Evolutionary conservation across 1,284 basidiomycete genomes (phyloP).

Genomic region (Irpex rosettiformis): DNA sequence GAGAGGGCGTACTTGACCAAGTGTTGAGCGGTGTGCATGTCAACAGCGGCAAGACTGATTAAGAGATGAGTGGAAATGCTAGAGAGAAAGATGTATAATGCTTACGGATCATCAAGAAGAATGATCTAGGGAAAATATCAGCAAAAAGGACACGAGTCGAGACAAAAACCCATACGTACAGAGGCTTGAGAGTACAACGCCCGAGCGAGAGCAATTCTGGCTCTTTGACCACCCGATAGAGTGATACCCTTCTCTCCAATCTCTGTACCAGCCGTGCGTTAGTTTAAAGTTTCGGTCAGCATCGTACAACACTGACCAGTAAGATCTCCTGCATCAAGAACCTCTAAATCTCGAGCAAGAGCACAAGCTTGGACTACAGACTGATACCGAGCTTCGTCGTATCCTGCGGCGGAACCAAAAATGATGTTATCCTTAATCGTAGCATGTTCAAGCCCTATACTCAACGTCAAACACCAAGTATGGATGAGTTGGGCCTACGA

Average conservation of each 20-base stretch:
- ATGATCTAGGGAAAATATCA: constrained; percentile 50
- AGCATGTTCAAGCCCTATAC: constrained; percentile 64
- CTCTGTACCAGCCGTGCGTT: constrained; percentile 35
- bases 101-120: constrained; percentile 82
- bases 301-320: constrained; percentile 51
- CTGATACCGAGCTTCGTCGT: constrained; percentile 68
- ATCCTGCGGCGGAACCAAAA: constrained; percentile 67
- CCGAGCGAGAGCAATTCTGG: constrained; percentile 68
- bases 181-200: constrained; percentile 64
- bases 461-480: neutral
- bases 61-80: neutral
- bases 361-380: constrained; percentile 80
- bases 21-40: constrained; percentile 84
- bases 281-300: constrained; percentile 3
- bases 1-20: constrained; percentile 62
- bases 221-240: constrained; percentile 79
- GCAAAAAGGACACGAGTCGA: neutral
- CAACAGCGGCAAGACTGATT: constrained; percentile 76
- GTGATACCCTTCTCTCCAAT: constrained; percentile 81
- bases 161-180: constrained; percentile 29
- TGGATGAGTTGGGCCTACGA: neutral
- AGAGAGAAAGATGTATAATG: constrained; percentile 10
- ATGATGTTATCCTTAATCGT: constrained; percentile 81
- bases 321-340: constrained; percentile 79
- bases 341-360: constrained; percentile 66